Conservation (phyloP, 495 filamentous ascomycete genomes). For the Bacidia rubella region DNA sequence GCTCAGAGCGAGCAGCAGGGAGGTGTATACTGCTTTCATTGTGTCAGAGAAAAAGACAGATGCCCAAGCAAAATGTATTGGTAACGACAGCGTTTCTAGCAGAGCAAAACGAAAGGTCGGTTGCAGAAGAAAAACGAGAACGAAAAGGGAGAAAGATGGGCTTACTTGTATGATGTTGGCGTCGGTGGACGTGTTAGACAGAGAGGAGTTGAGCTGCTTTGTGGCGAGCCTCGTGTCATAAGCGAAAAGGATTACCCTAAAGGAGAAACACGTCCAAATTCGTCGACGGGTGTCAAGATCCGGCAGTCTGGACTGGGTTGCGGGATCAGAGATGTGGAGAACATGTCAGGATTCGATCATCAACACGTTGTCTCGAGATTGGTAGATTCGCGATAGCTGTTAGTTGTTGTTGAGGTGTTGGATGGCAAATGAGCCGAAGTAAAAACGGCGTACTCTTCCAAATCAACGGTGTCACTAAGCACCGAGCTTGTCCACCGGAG, state of each 20-base stretch:
- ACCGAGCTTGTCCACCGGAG: background rate
- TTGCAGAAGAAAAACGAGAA: background rate
- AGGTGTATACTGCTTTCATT: background rate
- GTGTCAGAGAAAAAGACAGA: background rate
- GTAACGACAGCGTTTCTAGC: background rate
- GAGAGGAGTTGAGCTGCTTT: background rate
- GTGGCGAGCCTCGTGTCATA: background rate
- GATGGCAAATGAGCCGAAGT: background rate
- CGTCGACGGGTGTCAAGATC: background rate
- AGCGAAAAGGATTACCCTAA: background rate
- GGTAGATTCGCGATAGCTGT: background rate
- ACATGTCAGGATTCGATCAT: background rate
- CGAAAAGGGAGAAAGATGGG: background rate
- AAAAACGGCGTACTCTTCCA: background rate
- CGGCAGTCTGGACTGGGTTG: background rate
- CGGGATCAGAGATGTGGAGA: background rate
- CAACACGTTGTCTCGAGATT: background rate
- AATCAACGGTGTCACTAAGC: background rate
- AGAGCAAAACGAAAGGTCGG: background rate
- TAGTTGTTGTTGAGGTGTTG: background rate
- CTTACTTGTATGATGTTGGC: background rate
- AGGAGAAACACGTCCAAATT: background rate
- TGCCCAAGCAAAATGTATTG: background rate
- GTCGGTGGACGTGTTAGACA: background rate
- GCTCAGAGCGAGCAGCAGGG: background rate